Evolutionary conservation across 441 rosid genomes (phyloP).

Genomic region (Pelargonium cotyledonis): DNA sequence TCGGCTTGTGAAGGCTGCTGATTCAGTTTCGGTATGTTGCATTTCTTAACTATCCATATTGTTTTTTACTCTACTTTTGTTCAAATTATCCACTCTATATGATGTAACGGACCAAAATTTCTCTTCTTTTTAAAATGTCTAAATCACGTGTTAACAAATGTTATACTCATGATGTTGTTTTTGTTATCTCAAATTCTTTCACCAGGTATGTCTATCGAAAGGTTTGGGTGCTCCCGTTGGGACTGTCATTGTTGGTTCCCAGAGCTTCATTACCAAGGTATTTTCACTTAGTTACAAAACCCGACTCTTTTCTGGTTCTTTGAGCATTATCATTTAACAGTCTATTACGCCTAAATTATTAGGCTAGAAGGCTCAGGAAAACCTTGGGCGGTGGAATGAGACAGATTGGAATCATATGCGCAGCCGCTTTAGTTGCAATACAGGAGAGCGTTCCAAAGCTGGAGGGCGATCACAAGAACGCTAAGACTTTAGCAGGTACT

Average conservation of each 20-base stretch:
- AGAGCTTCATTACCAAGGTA: constrained; percentile 71
- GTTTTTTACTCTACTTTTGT: neutral
- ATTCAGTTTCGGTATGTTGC: constrained; percentile 61
- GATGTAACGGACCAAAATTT: neutral
- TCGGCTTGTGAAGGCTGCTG: constrained; percentile 78
- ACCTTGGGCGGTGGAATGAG: constrained; percentile 97
- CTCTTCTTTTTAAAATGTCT: neutral
- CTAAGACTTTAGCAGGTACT: constrained; percentile 70
- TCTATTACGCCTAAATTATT: neutral
- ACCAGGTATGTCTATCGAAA: constrained; percentile 79
- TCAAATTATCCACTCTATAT: neutral
- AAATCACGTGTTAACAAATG: too few species aligned
- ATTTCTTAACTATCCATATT: neutral
- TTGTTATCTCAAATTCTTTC: constrained; percentile 12
- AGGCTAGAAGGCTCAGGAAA: constrained; percentile 84
- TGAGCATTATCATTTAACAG: neutral
- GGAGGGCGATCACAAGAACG: constrained; percentile 67
- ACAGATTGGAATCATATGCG: constrained; percentile 73
- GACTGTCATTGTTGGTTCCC: constrained; percentile 78
- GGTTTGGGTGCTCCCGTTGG: constrained; percentile 95
- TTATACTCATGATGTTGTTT: neutral
- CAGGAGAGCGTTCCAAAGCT: constrained; percentile 63
- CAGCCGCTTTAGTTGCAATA: constrained; percentile 76
- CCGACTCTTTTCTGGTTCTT: neutral
- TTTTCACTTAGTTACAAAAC: constrained; percentile 1